Evolutionary conservation across 768 basidiomycete species (phyloP), one percentile per base, ranked within the genome.

Genomic region (Hortiboletus campestris): DNA sequence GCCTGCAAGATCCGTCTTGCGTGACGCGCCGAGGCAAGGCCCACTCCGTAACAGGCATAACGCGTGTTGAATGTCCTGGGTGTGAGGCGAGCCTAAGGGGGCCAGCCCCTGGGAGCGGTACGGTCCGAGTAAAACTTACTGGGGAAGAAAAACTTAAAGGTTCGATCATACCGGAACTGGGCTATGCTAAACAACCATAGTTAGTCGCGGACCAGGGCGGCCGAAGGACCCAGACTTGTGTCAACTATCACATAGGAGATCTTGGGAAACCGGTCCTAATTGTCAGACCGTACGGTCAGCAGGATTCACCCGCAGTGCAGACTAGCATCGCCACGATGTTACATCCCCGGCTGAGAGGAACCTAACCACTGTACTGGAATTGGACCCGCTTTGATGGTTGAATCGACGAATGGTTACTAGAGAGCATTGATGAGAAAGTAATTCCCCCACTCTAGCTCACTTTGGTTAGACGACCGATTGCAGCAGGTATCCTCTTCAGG

Each of bases 161-260:
- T 69, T 72, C 69, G 71, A 68, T 69, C 66, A 68, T 45, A 60
- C 49, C 67, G 67, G 67, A 60, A 14, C 32, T 56, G 51, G 69
- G 71, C 69, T 63, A 67, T 70, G 69, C 67, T n/a, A 6, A 34
- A 55, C 51, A 54, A 39, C 54, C 56, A 63, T 59, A 64, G 53
- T 62, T 55, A 25, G 58, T 59, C 40, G 25, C 41, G n/a, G n/a
- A 45, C 43, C 46, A 61, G 49, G 43, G 20, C 25, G 29, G 34
- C 64, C 57, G 43, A 53, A 20, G 22, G 31, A 22, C 20, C 60
- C 48, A 50, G 53, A 53, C 64, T 49, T 44, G 43, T 57, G 32
- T 29, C 28, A 49, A 48, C 32, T 43, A 38, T 55, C 46, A 35
- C 38, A 49, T 51, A 46, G 54, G 38, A 32, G 35, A 45, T 46